phyloP scores from a whole-genome alignment of 2,329 filamentous ascomycete species.

The Pestalotiopsis sp. region DNA sequence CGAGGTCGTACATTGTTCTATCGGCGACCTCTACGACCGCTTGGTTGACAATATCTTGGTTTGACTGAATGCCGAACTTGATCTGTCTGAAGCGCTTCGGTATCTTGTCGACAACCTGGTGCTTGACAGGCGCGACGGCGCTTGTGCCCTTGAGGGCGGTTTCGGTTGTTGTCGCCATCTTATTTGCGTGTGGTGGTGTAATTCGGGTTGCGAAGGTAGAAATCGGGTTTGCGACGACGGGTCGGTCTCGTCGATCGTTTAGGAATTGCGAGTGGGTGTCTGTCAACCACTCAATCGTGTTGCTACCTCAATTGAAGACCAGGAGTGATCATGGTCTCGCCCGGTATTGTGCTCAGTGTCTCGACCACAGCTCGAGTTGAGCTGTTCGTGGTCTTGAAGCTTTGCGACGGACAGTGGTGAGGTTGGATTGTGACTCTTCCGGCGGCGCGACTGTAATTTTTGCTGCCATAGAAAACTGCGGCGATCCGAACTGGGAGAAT shows the following conservation, averaged over 20 bases:
- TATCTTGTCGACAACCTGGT: constrained; percentile 85
- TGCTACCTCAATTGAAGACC: constrained; percentile 5
- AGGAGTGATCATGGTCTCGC: not conserved
- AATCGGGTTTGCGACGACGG: not conserved
- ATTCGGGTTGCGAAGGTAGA: not conserved
- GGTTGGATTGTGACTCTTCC: not conserved
- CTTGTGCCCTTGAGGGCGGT: constrained; percentile 19
- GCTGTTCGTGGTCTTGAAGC: not conserved
- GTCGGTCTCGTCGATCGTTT: not conserved
- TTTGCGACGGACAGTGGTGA: not conserved
- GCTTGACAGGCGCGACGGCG: constrained; percentile 61
- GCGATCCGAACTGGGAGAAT: not conserved
- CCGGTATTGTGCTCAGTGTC: not conserved
- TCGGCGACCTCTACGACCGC: constrained; percentile 95
- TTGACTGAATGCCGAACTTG: constrained; percentile 94
- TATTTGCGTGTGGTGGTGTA: not conserved
- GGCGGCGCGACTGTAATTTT: not conserved
- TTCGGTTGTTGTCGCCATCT: constrained; percentile 31
- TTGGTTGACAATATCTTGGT: constrained; percentile 93
- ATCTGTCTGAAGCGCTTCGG: constrained; percentile 92
- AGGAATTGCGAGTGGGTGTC: not conserved
- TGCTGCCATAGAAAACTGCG: constrained; percentile 1
- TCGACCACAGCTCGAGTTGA: not conserved
- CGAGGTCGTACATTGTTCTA: constrained; percentile 88
- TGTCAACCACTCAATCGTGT: not conserved